Base-by-base conservation (phyloP, 108 stramenopile genomes). In the Parmales sp. region DNA sequence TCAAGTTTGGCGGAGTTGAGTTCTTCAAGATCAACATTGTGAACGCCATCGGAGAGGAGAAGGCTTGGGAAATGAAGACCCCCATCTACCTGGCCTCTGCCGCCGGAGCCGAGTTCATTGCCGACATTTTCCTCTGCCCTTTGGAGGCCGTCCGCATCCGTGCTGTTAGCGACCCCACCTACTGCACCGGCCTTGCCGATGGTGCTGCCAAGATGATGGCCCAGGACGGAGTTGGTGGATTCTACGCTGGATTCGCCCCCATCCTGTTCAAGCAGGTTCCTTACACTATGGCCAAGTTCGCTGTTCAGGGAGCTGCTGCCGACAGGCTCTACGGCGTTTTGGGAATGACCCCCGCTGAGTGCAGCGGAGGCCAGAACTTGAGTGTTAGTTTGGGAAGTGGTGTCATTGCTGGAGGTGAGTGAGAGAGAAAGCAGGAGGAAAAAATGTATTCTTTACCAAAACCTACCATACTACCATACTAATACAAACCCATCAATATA, bases 271-370 rank as follows among this genome's bases (percentile, higher is more conserved):
- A 96, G 84, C 98, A 99, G 80, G 83, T 99, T 74, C 98, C 98
- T 34, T 97, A 97, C 91, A 99, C 98, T 69, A 95, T 95, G 90
- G 93, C 93, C 54, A 99, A 99, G 82, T 97, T 99, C 67, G 93
- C 95, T 38, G 98, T 97, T 4, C 95, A 96, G 80, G 96, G 95
- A 66, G 74, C 69, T 66, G 96, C 89, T 13, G 95, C 94, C 28
- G 96, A 99, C 74, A 26, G 65, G 54, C 94, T 99, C 46, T 92
- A 90, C 80, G 73, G 51, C 2, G 69, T 78, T 69, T 76, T 95
- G 72, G 91, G 94, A 37, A 89, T 85, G 67, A 72, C 76, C 19
- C 88, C 89, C 39, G 38, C 64, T 7, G 88, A 91, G 6, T 67
- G 76, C 48, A 66, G 73, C 41, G 69, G 71, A 39, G 29, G 65